Evolutionary conservation across 345 rosid genomes (phyloP).

Genomic region (Fremontodendron californicum): DNA sequence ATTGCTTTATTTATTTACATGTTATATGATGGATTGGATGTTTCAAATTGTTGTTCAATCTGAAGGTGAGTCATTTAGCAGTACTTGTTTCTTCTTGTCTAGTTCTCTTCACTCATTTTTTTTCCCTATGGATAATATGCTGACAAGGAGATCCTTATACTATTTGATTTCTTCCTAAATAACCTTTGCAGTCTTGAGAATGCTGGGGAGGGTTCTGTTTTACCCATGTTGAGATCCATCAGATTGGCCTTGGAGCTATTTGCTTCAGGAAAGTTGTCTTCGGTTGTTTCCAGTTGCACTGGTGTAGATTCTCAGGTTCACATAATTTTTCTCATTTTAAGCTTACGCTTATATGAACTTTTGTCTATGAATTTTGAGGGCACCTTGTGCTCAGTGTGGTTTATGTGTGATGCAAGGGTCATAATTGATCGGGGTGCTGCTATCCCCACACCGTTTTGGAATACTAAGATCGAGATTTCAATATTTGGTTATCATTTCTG

Average conservation of each 20-base stretch:
- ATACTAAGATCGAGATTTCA: background rate
- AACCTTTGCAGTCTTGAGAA: slow-evolving; percentile 78
- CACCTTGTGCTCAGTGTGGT: background rate
- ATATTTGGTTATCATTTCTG: background rate
- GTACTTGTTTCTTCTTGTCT: background rate
- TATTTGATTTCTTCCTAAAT: slow-evolving; percentile 7
- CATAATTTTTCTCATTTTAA: background rate
- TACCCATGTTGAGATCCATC: slow-evolving; percentile 85
- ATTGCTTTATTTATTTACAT: background rate
- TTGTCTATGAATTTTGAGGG: background rate
- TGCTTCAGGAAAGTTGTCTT: slow-evolving; percentile 45
- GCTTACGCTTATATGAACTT: background rate
- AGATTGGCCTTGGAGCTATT: slow-evolving; percentile 60
- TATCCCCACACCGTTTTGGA: background rate
- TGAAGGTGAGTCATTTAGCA: background rate
- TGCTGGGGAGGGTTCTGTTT: slow-evolving; percentile 85
- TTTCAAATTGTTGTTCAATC: background rate
- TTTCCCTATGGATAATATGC: background rate
- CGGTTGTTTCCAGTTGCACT: slow-evolving; percentile 42
- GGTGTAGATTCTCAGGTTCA: slow-evolving; percentile 70
- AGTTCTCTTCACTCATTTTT: background rate
- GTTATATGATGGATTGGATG: background rate
- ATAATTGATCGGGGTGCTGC: background rate
- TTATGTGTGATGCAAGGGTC: background rate
- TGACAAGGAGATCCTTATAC: background rate